Evolutionary conservation across 192 early-diverging fungal genomes (phyloP), one percentile per base, ranked within the genome.

Genomic region (Linnemannia hyalina): DNA sequence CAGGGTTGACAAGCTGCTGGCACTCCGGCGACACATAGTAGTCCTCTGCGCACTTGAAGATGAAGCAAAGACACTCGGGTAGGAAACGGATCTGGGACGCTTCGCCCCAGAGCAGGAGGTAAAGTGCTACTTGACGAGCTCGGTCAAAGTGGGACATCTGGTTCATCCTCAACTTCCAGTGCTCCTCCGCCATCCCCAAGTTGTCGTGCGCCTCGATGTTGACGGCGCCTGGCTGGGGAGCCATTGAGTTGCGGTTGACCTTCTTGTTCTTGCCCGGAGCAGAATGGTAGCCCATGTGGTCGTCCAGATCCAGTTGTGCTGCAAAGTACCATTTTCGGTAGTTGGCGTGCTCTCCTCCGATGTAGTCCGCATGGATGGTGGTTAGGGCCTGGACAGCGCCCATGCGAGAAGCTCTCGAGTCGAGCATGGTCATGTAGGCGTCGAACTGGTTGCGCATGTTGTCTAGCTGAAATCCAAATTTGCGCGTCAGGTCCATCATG

Each of bases 271-370:
- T 79, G 10, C 74, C 81, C 36, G 79, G 82, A 2, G 81, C 76
- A 70, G 80, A 82, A 6, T 87, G 82, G 38, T 88, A 82, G 6
- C 85, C 85, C 72, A 83, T 79, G 6, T 88, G 89, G 73, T 91
- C 92, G 68, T 93, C 89, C 74, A 92, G 82, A 76, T 95, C 93
- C 35, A 94, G 85, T 78, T 94, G 92, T 13, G 95, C 91, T 40
- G 94, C 94, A 88, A 96, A 95, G 88, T 93, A 96, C 95, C 95
- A 96, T 73, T 93, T 94, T 32, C 95, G 91, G 83, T 95, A 96
- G 89, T 96, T 96, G 75, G 95, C 93, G 72, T 95, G 88, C 80
- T 94, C 94, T 54, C 95, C 95, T 72, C 95, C 95, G 80, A 96
- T 93, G 75, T 94, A 95, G 80, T 96, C 95, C 18, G 94, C 94